A percentile compares a stretch with the other conserved stretches of the same genome.
Evolutionary conservation across 768 basidiomycete genomes (phyloP).

Genomic region (Aureoboletus auriporus): DNA sequence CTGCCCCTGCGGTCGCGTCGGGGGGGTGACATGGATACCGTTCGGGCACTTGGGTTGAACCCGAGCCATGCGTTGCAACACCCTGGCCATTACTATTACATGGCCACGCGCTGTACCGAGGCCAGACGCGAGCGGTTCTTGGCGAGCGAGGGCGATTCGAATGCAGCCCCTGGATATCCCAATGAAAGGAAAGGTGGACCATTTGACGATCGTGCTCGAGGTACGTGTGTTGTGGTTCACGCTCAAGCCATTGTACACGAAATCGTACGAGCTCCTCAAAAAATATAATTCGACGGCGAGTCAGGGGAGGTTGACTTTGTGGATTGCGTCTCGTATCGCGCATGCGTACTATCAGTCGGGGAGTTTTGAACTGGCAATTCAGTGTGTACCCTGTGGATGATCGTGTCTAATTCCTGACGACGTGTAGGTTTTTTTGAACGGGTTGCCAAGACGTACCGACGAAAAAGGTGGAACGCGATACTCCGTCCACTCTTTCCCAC

Average conservation of each 20-base stretch:
- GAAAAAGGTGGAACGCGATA: constrained; percentile 76
- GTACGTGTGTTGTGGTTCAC: constrained; percentile 33
- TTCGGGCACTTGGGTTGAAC: constrained; percentile 66
- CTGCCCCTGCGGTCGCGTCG: no score
- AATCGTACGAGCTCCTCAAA: constrained; percentile 92
- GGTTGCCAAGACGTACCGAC: constrained; percentile 84
- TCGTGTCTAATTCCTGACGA: no score
- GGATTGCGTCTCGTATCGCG: constrained; percentile 88
- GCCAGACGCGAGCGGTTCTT: constrained; percentile 66
- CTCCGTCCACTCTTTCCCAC: constrained; percentile 68
- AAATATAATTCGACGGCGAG: constrained; percentile 51
- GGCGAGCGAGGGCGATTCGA: constrained; percentile 42
- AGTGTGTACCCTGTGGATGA: no score
- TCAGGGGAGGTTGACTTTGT: constrained; percentile 82
- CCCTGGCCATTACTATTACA: constrained; percentile 83
- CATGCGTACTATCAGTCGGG: constrained; percentile 76
- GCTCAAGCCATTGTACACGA: constrained; percentile 73
- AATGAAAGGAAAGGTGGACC: constrained; percentile 95
- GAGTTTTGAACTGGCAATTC: constrained; percentile 84
- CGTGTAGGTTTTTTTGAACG: constrained; percentile 78
- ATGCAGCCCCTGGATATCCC: constrained; percentile 57
- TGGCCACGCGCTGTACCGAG: constrained; percentile 84
- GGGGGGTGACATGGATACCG: constrained; percentile 54
- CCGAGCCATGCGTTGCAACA: constrained; percentile 84
- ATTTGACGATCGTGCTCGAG: constrained; percentile 79